Conservation (phyloP, 768 basidiomycete species). For the Naganishia kalamii region DNA sequence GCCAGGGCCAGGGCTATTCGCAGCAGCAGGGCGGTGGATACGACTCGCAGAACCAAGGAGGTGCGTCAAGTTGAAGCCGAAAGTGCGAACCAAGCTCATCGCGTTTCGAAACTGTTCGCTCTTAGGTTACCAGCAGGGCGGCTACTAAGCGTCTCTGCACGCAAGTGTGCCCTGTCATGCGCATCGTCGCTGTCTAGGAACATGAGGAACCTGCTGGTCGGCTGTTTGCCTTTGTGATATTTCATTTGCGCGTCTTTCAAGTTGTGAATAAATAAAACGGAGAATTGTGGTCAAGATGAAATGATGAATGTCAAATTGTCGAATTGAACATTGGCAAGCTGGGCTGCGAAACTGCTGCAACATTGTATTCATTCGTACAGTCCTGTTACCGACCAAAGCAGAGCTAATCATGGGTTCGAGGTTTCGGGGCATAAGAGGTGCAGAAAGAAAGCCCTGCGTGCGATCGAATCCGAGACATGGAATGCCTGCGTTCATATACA, state of each 20-base stretch:
- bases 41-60: no score
- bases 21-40: background rate
- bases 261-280: slow-evolving; percentile 5
- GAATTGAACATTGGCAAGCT: no score
- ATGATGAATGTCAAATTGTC: background rate
- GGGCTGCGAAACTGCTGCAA: no score
- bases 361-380: no score
- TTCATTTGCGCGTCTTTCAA: background rate
- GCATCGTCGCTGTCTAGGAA: background rate
- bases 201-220: background rate
- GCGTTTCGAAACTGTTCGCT: no score
- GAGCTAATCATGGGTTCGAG: no score
- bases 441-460: no score
- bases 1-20: background rate
- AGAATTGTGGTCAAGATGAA: background rate
- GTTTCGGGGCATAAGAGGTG: no score
- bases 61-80: no score
- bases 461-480: background rate
- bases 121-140: background rate
- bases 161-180: background rate
- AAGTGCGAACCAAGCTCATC: no score
- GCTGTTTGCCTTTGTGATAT: slow-evolving; percentile 4
- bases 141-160: slow-evolving; percentile 1
- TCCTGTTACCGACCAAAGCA: no score
- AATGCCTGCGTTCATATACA: background rate